These are phyloP conservation scores for Hemerocallis citrina DNA, from an alignment of 106 monocot species.

Conservation along the genomic window DNA sequence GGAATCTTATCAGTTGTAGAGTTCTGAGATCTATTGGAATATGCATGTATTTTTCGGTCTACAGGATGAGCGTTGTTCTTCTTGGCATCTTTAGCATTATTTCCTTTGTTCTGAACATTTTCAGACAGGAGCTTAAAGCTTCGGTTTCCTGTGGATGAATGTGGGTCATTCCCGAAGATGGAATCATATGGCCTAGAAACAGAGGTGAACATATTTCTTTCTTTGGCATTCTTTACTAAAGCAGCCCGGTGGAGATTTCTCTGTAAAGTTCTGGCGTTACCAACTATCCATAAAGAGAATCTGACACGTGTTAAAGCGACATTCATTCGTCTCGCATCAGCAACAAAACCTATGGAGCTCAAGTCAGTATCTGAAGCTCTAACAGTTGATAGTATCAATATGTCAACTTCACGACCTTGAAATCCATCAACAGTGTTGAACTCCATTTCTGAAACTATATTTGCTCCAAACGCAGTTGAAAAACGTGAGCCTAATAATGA, in stretches of 20 bases:
- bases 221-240: conserved; percentile 63
- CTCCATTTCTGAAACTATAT: conserved; percentile 62
- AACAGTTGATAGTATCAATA: conserved; percentile 81
- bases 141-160: conserved; percentile 12
- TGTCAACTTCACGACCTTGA: conserved; percentile 99
- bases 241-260: conserved; percentile 75
- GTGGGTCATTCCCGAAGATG: conserved; percentile 20
- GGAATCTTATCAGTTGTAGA: neutral
- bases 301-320: conserved; percentile 92
- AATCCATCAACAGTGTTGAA: conserved; percentile 98
- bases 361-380: conserved; percentile 64
- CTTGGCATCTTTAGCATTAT: neutral
- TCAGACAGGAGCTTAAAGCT: conserved; percentile 9
- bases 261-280: conserved; percentile 77
- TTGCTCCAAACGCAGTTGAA: conserved; percentile 49
- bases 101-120: neutral
- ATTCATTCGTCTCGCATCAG: conserved; percentile 96
- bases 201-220: conserved; percentile 68
- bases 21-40: conserved; percentile 5
- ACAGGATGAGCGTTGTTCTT: conserved; percentile 8
- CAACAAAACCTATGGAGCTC: conserved; percentile 85
- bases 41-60: conserved; percentile 5
- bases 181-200: conserved; percentile 53
- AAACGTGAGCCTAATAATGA: conserved; percentile 60
- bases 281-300: conserved; percentile 88